These are phyloP conservation scores for Astrocystis sublimbata DNA, from an alignment of 495 filamentous ascomycete species.

Conservation along the genomic window DNA sequence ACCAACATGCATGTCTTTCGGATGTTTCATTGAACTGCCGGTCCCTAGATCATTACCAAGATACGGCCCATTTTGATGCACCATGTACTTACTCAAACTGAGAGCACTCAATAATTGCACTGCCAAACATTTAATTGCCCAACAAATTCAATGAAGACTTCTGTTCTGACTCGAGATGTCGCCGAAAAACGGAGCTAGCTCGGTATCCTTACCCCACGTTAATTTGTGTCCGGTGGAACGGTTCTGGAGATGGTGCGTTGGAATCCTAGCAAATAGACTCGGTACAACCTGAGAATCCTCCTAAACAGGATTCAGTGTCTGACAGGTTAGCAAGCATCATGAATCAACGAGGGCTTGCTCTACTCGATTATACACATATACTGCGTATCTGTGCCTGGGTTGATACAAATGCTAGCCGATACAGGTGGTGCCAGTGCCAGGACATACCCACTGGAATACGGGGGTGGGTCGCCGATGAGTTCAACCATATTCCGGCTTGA, in stretches of 20 bases:
- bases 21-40: background rate
- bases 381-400: too few relatives aligned
- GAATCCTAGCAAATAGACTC: background rate
- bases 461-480: background rate
- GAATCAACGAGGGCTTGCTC: background rate
- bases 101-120: too few relatives aligned
- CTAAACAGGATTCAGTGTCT: background rate
- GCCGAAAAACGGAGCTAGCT: conserved; percentile 10
- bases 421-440: background rate
- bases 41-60: too few relatives aligned
- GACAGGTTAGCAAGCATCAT: background rate
- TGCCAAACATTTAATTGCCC: conserved; percentile 9
- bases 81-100: too few relatives aligned
- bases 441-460: background rate
- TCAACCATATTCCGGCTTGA: background rate
- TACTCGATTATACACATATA: too few relatives aligned
- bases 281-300: background rate
- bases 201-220: conserved; percentile 8
- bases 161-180: conserved; percentile 12
- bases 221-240: background rate
- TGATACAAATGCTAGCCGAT: background rate
- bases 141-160: conserved; percentile 4
- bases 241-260: conserved; percentile 1
- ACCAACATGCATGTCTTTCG: background rate
- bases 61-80: too few relatives aligned